Conservation (phyloP, 2,329 filamentous ascomycete genomes). For the Aspergillus unguis region DNA sequence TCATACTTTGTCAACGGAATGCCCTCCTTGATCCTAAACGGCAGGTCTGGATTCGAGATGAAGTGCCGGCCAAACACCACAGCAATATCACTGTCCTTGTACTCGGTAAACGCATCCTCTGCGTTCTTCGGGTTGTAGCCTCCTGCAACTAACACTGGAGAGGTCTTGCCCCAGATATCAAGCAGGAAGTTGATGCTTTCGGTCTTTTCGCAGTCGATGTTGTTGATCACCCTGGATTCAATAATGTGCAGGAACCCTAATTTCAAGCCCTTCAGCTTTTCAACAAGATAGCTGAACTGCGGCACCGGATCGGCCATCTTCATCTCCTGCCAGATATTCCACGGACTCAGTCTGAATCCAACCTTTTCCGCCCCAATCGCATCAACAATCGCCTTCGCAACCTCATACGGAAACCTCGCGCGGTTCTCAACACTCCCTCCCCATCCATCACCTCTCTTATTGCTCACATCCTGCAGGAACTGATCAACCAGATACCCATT, state of each 20-base stretch:
- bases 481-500: conserved; percentile 54
- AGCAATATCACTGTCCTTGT: conserved; percentile 14
- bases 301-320: conserved; percentile 57
- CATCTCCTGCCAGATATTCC: conserved; percentile 41
- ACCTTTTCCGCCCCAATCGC: conserved; percentile 46
- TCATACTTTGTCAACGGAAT: conserved; percentile 40
- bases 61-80: conserved; percentile 45
- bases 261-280: neutral
- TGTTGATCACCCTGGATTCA: conserved; percentile 10
- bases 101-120: conserved; percentile 4
- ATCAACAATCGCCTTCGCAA: conserved; percentile 43
- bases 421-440: conserved; percentile 53
- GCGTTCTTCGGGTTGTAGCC: conserved; percentile 11
- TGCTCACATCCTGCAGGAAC: conserved; percentile 48
- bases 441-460: conserved; percentile 49
- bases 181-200: conserved; percentile 11
- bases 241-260: conserved; percentile 40
- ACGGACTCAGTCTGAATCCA: conserved; percentile 47
- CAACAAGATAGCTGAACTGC: conserved; percentile 49
- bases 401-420: conserved; percentile 53
- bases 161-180: conserved; percentile 4
- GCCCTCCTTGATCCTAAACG: conserved; percentile 38
- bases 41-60: conserved; percentile 47
- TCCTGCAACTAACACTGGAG: conserved; percentile 13
- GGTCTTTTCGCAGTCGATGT: conserved; percentile 3